Conservation (phyloP, 2,329 filamentous ascomycete species). For the Orbilia oligospora region DNA sequence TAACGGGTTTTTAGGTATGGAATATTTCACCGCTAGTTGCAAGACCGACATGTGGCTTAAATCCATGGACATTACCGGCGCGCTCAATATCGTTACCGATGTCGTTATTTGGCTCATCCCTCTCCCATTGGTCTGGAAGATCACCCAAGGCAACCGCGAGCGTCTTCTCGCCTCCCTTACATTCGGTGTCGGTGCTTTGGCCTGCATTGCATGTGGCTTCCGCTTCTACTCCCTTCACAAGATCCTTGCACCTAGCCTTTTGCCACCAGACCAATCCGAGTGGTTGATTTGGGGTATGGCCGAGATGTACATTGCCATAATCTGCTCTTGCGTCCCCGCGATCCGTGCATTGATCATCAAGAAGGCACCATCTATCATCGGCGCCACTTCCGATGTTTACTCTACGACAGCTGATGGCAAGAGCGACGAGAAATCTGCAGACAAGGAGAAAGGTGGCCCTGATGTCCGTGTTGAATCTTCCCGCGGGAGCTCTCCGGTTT, state of each 20-base stretch:
- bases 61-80: constrained; percentile 46
- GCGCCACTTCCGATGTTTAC: constrained; percentile 26
- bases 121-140: constrained; percentile 48
- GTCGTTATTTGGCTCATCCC: constrained; percentile 49
- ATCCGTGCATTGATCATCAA: constrained; percentile 50
- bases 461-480: constrained; percentile 31
- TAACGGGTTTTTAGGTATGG: constrained; percentile 9
- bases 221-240: constrained; percentile 50
- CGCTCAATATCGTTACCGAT: constrained; percentile 49
- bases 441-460: constrained; percentile 43
- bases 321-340: constrained; percentile 48
- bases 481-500: constrained; percentile 35
- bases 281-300: constrained; percentile 45
- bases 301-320: constrained; percentile 49
- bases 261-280: constrained; percentile 41
- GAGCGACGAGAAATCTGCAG: constrained; percentile 40
- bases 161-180: constrained; percentile 45
- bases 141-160: constrained; percentile 36
- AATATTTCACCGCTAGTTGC: constrained; percentile 41
- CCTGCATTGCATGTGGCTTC: constrained; percentile 48
- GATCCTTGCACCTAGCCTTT: constrained; percentile 24
- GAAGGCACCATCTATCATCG: constrained; percentile 44
- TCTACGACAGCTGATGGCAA: constrained; percentile 30
- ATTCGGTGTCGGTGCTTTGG: constrained; percentile 47
- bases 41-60: constrained; percentile 47